Evolutionary conservation across 2,329 filamentous ascomycete genomes (phyloP).

Genomic region (Cylindrodendrum hubeiense): DNA sequence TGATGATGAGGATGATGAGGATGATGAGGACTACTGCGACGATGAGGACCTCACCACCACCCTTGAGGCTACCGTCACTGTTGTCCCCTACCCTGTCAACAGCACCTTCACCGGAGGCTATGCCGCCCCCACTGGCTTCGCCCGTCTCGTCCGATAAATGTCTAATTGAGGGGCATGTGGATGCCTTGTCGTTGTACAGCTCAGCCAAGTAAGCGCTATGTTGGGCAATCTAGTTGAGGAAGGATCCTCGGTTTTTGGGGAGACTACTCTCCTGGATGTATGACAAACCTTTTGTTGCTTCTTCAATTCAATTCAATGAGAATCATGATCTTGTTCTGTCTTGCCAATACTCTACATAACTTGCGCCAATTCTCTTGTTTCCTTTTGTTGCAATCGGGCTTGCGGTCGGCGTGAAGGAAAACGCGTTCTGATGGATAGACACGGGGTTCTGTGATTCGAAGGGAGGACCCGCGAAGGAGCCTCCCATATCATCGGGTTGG

Average conservation of each 20-base stretch:
- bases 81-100: conserved; percentile 57
- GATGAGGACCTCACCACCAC: conserved; percentile 42
- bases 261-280: conserved; percentile 41
- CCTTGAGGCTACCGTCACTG: conserved; percentile 49
- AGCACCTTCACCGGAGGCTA: conserved; percentile 51
- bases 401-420: background rate
- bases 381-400: conserved; percentile 1
- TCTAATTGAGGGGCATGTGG: conserved; percentile 28
- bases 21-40: conserved; percentile 36
- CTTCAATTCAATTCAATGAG: conserved; percentile 45
- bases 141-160: conserved; percentile 49
- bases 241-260: conserved; percentile 25
- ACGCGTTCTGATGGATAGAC: conserved; percentile 37
- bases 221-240: conserved; percentile 40
- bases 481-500: conserved; percentile 29
- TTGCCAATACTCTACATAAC: conserved; percentile 27
- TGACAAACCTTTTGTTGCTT: conserved; percentile 39
- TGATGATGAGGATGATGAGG: conserved; percentile 29
- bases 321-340: conserved; percentile 44
- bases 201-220: conserved; percentile 23
- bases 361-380: conserved; percentile 20
- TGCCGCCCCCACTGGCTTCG: conserved; percentile 52
- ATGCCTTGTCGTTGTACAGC: conserved; percentile 41
- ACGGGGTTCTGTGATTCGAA: conserved; percentile 20
- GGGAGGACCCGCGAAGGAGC: conserved; percentile 14